These are phyloP conservation scores for Aspergillus luchuensis DNA, from an alignment of 2,329 filamentous ascomycete species.

Conservation along the genomic window DNA sequence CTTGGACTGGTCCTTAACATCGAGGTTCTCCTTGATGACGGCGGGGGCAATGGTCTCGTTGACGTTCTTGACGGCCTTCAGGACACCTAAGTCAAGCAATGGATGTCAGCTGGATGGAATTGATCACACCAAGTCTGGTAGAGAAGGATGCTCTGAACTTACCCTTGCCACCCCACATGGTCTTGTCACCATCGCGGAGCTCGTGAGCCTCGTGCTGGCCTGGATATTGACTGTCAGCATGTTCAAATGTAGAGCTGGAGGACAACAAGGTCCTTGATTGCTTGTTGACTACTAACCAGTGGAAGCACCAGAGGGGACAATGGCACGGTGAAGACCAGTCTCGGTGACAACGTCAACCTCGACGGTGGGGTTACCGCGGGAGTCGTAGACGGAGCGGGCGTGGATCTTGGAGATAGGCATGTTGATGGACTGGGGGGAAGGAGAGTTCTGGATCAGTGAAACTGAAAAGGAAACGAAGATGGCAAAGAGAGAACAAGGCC, in stretches of 20 bases:
- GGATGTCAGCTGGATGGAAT: slow-evolving; percentile 8
- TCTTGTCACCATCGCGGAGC: slow-evolving; percentile 86
- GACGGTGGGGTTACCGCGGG: slow-evolving; percentile 95
- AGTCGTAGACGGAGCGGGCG: slow-evolving; percentile 97
- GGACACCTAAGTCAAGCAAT: slow-evolving; percentile 53
- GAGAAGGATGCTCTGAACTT: slow-evolving; percentile 24
- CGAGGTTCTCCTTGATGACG: slow-evolving; percentile 77
- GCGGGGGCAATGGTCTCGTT: slow-evolving; percentile 78
- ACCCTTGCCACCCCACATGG: slow-evolving; percentile 84
- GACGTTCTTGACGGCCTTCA: slow-evolving; percentile 83
- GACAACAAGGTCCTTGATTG: not conserved
- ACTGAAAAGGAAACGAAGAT: slow-evolving; percentile 23
- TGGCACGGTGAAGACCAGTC: slow-evolving; percentile 94
- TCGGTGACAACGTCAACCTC: slow-evolving; percentile 97
- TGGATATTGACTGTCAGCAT: slow-evolving; percentile 43
- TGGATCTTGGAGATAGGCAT: slow-evolving; percentile 93
- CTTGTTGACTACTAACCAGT: slow-evolving; percentile 66
- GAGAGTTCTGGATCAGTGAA: slow-evolving; percentile 27
- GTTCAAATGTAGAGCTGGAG: not conserved
- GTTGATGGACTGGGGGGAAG: slow-evolving; percentile 44
- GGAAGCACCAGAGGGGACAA: slow-evolving; percentile 94
- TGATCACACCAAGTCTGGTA: not conserved
- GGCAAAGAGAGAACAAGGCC: slow-evolving; percentile 22
- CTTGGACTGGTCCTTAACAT: slow-evolving; percentile 83
- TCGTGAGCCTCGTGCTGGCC: slow-evolving; percentile 89